Conservation (phyloP, 2,329 filamentous ascomycete species). For the Diplodia seriata region DNA sequence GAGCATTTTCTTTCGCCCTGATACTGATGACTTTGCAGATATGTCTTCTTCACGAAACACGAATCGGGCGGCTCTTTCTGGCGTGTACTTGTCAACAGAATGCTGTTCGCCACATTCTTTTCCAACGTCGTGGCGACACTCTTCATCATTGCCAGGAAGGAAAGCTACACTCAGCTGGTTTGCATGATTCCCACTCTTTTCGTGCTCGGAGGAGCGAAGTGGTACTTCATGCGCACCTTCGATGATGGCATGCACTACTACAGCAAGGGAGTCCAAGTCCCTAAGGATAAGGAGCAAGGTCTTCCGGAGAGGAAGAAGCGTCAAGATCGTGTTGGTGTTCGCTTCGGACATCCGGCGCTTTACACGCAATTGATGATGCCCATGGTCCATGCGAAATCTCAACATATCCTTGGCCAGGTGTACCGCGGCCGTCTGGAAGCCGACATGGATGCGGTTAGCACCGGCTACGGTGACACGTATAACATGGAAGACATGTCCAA, state of each 20-base stretch:
- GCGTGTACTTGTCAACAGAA: slow-evolving; percentile 90
- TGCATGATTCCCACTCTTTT: slow-evolving; percentile 77
- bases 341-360: slow-evolving; percentile 89
- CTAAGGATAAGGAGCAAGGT: slow-evolving; percentile 53
- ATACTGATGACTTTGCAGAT: slow-evolving; percentile 39
- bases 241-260: slow-evolving; percentile 84
- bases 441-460: slow-evolving; percentile 60
- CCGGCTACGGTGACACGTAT: slow-evolving; percentile 83
- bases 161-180: slow-evolving; percentile 64
- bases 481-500: slow-evolving; percentile 78
- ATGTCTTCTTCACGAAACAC: slow-evolving; percentile 95
- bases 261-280: slow-evolving; percentile 68
- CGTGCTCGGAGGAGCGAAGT: slow-evolving; percentile 82
- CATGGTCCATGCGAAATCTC: slow-evolving; percentile 92
- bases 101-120: slow-evolving; percentile 81
- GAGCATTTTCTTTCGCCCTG: not conserved
- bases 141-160: slow-evolving; percentile 72
- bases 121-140: slow-evolving; percentile 80
- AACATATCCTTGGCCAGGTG: slow-evolving; percentile 83
- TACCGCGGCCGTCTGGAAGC: slow-evolving; percentile 83
- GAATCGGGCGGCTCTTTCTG: slow-evolving; percentile 94
- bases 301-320: slow-evolving; percentile 52
- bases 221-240: slow-evolving; percentile 77
- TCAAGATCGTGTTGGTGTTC: slow-evolving; percentile 70
- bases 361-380: slow-evolving; percentile 90